Base-by-base conservation (phyloP, 371 early-diverging fungal species). In the Mucor piriformis region DNA sequence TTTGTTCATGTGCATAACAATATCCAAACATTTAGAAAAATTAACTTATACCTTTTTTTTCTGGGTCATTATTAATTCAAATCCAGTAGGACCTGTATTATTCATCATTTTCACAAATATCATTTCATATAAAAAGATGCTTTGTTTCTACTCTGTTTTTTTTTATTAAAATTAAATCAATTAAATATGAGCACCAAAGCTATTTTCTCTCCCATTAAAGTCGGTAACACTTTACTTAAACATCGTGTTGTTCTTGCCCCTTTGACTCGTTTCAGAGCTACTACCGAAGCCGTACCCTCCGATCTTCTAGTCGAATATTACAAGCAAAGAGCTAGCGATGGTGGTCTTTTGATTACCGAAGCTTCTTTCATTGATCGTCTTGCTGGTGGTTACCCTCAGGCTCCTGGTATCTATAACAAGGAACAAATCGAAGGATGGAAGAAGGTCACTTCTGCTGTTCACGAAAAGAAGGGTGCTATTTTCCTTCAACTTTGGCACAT, bases 211-310 rank as follows among this genome's bases (percentile, higher is more conserved):
- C 61, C 54, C 20, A 50, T 61, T 40, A 38, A 54, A 7, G 5
- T 61, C 3, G 40, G 77, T 64, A 29, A 55, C 47, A 7, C 32
- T 33, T 21, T 27, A 21, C 51, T 81, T 7, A 49, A 72, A 32
- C 86, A 88, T 61, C 80, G 88, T 52, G 70, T 84, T 46, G 83
- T 70, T 12, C 63, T 88, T 56, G 81, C 76, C 15, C 83, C 85
- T 13, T 47, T 87, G 52, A 85, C 83, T 5, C 69, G 83, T 3
- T 21, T 50, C 35, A 49, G 63, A 42, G 23, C 54, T 4, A 48
- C 51, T 10, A 2, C 35, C 0, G 54, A 56, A 15, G 44, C 44
- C 27, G 68, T 76, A 20, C 77, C 83, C 2, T 70, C 74, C 34
- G 67, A 66, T 50, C 42, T 77, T 12, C 59, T 68, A 50, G 72